Base-by-base conservation (phyloP, 805 yeast species). In the Spencermartinsiella europaea region DNA sequence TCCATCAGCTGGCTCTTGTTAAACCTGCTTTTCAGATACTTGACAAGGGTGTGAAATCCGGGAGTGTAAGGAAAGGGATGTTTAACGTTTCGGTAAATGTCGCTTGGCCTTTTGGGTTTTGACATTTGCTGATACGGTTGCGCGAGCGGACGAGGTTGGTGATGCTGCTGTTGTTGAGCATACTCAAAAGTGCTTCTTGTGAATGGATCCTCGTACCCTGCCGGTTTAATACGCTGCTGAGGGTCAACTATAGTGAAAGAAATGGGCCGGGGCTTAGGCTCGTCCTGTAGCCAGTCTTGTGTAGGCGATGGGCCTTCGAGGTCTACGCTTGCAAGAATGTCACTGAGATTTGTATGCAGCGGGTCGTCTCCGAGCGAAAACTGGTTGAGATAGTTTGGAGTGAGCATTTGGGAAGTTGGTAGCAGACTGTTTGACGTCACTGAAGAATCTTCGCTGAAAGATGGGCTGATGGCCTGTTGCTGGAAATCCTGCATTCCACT, bases 61-160 rank as follows among this genome's bases (percentile, higher is more conserved):
- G 89, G 85, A 0, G 96, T 90, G 61, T 93, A 91, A 5, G 90
- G 77, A 60, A 85, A 93, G 0, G 98, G 97, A 44, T 70, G 73
- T 19, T 68, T 72, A 14, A 91, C 85, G 43, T 78, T 73, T 17
- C 83, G 80, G 66, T 91, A 93, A 12, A 91, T 58, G 14, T 57
- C 62, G 2, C 55, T 56, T 1, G 64, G 61, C 34, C 19, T 37
- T 20, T 20, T 15, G 27, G 40, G 22, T 15, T 19, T n/a, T 20
- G 40, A 22, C 12, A 20, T 37, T 10, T 37, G 15, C 7, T 37
- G 40, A 22, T 27, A 22, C 20, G 16, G 20, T 8, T 15, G 42
- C 21, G 21, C 22, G 5, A 10, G 33, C 7, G 12, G 31, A 25
- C 10, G 31, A 7, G 19, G 40, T 15, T 15, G 15, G 5, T 37